Percentiles rank a stretch among this genome's conserved stretches.
Conservation (phyloP, 2,329 filamentous ascomycete genomes). For the Nigrospora osmanthi region DNA sequence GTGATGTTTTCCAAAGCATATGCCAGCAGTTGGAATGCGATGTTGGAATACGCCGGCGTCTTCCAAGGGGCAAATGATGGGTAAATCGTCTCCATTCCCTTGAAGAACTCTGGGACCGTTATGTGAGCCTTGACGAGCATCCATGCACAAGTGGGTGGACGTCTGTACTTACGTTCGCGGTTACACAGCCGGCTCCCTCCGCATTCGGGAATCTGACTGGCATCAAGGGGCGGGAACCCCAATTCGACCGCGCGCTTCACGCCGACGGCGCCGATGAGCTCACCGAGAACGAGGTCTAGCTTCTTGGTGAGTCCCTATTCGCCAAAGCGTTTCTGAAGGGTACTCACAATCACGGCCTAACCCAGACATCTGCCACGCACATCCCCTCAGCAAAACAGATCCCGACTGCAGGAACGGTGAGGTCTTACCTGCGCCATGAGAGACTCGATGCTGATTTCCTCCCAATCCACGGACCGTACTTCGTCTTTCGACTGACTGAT, state of each 20-base stretch:
- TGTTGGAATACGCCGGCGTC: conserved; percentile 29
- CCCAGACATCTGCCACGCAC: conserved; percentile 13
- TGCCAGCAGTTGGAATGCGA: conserved; percentile 27
- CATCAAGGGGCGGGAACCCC: conserved; percentile 18
- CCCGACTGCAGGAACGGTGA: too few species aligned
- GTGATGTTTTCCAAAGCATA: conserved; percentile 27
- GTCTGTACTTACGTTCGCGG: conserved; percentile 12
- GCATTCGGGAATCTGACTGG: conserved; percentile 20
- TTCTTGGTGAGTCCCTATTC: conserved; percentile 8
- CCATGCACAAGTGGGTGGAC: neutral
- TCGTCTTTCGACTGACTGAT: conserved; percentile 9
- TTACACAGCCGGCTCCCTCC: conserved; percentile 20
- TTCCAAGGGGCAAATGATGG: conserved; percentile 23
- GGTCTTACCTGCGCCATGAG: conserved; percentile 12
- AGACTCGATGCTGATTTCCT: conserved; percentile 14
- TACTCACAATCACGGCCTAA: conserved; percentile 24
- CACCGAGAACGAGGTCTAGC: conserved; percentile 14
- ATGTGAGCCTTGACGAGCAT: too few species aligned
- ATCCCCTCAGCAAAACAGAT: too few species aligned
- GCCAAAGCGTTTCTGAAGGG: neutral
- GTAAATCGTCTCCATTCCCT: conserved; percentile 16
- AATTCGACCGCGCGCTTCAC: conserved; percentile 10
- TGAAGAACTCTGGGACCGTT: conserved; percentile 17
- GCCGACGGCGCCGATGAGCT: conserved; percentile 11
- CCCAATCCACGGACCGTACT: conserved; percentile 12